phyloP scores from a whole-genome alignment of 2,329 filamentous ascomycete genomes.

The Stagonosporopsis cucurbitacearum region DNA sequence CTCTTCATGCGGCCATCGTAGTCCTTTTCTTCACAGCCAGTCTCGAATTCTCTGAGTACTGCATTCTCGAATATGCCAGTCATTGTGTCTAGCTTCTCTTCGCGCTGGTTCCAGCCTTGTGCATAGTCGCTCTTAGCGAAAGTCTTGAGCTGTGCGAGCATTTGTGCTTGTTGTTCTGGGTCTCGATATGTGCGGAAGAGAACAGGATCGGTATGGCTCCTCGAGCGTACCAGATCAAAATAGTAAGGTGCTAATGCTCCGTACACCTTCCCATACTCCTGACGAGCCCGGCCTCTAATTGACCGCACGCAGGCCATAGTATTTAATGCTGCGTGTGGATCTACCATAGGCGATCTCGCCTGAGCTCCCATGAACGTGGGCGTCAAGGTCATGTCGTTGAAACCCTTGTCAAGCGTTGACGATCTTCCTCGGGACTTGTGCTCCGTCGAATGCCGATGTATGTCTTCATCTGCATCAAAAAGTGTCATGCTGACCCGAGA shows the following conservation, averaged over 20 bases:
- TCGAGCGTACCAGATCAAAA: constrained; percentile 75
- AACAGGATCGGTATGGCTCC: constrained; percentile 77
- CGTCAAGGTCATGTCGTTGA: constrained; percentile 74
- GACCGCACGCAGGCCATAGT: constrained; percentile 76
- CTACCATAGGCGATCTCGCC: constrained; percentile 42
- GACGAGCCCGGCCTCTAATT: constrained; percentile 80
- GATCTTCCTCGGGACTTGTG: constrained; percentile 34
- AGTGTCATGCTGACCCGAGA: constrained; percentile 62
- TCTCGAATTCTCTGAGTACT: constrained; percentile 88
- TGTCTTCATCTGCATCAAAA: constrained; percentile 78
- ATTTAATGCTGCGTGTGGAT: constrained; percentile 70
- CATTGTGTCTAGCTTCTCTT: constrained; percentile 76
- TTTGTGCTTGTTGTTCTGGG: constrained; percentile 87
- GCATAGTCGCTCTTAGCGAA: constrained; percentile 85
- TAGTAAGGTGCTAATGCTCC: constrained; percentile 90
- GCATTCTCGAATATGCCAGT: constrained; percentile 87
- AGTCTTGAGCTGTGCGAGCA: constrained; percentile 78
- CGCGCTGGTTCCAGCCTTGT: constrained; percentile 72
- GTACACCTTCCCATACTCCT: constrained; percentile 91
- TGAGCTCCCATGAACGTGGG: constrained; percentile 43
- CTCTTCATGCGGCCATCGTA: constrained; percentile 86
- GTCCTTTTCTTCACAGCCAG: constrained; percentile 88
- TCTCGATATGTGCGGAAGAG: constrained; percentile 87
- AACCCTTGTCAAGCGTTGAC: constrained; percentile 68
- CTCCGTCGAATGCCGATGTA: constrained; percentile 54